Conservation (phyloP, 164 flowering plant genomes). For the Macadamia integrifolia region DNA sequence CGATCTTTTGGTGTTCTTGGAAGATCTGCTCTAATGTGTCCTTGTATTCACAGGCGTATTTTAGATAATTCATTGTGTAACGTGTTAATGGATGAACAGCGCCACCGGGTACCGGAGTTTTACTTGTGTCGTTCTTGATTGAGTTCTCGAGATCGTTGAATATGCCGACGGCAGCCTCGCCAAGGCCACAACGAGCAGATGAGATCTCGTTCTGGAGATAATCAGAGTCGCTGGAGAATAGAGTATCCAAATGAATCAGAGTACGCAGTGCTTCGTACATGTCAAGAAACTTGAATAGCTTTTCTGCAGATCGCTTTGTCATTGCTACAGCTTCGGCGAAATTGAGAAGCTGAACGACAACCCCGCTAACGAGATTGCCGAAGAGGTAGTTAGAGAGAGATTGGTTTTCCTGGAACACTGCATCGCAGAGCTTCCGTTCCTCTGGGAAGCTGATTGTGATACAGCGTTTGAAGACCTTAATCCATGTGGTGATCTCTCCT, state of each 20-base stretch:
- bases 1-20: conserved; percentile 30
- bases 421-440: conserved; percentile 42
- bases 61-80: conserved; percentile 76
- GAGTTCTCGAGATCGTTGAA: conserved; percentile 72
- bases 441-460: conserved; percentile 35
- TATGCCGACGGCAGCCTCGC: conserved; percentile 49
- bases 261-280: conserved; percentile 63
- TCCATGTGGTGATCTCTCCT: conserved; percentile 57
- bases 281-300: conserved; percentile 72
- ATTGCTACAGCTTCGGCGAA: conserved; percentile 63
- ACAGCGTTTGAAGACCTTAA: conserved; percentile 39
- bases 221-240: conserved; percentile 17
- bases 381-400: conserved; percentile 23
- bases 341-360: conserved; percentile 44
- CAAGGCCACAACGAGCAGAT: conserved; percentile 34
- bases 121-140: conserved; percentile 48
- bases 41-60: conserved; percentile 62
- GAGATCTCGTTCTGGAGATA: conserved; percentile 40
- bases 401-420: conserved; percentile 36
- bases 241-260: conserved; percentile 17
- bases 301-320: conserved; percentile 62
- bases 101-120: conserved; percentile 76
- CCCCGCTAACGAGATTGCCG: conserved; percentile 30
- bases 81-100: conserved; percentile 85
- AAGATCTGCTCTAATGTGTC: conserved; percentile 63